These are phyloP conservation scores for Saccharomyces hybrid DNA, from an alignment of 1,139 yeast species.

Conservation along the genomic window DNA sequence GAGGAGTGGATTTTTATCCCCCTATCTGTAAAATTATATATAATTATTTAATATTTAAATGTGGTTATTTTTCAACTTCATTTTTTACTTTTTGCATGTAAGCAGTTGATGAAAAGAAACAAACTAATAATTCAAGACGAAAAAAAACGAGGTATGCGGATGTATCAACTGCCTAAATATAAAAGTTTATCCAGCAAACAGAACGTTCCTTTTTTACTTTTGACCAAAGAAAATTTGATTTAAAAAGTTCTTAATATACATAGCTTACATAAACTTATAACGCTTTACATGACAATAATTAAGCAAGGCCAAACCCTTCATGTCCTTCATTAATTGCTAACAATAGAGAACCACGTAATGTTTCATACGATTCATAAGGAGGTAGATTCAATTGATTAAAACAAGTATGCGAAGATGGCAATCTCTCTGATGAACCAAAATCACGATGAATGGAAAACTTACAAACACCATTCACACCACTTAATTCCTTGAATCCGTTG, in stretches of 20 bases:
- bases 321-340: constrained; percentile 91
- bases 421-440: constrained; percentile 74
- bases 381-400: constrained; percentile 94
- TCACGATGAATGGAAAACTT: constrained; percentile 89
- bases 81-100: too few relatives aligned
- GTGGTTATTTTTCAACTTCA: too few relatives aligned
- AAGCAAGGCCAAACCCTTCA: constrained; percentile 76
- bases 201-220: too few relatives aligned
- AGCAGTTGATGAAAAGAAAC: too few relatives aligned
- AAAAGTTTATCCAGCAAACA: too few relatives aligned
- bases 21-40: too few relatives aligned
- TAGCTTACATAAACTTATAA: neutral
- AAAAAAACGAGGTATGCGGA: too few relatives aligned
- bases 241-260: neutral
- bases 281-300: neutral
- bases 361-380: constrained; percentile 82
- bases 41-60: too few relatives aligned
- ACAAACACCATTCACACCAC: constrained; percentile 81
- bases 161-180: too few relatives aligned
- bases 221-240: neutral
- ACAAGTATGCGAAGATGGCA: constrained; percentile 95
- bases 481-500: constrained; percentile 84
- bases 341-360: constrained; percentile 69
- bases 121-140: too few relatives aligned
- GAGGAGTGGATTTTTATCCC: too few relatives aligned